phyloP scores from a whole-genome alignment of 1,139 yeast species.

The Yamadazyma diddensiae region DNA sequence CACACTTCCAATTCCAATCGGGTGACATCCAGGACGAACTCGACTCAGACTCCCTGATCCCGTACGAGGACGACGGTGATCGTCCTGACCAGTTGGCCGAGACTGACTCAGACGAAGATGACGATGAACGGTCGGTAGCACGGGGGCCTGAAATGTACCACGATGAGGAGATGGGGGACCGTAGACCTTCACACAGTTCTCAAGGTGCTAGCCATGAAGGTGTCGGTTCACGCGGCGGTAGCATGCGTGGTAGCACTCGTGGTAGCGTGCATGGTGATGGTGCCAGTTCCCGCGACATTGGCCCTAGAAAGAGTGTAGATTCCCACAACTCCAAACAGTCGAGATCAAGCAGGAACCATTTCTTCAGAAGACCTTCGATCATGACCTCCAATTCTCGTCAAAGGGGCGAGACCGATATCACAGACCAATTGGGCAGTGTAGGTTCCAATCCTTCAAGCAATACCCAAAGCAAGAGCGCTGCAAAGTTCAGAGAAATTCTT shows the following conservation, averaged over 20 bases:
- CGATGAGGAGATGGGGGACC: no score
- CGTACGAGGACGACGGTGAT: not conserved
- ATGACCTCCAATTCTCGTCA: slow-evolving; percentile 5
- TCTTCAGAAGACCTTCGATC: slow-evolving; percentile 14
- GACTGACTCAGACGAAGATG: slow-evolving; percentile 10
- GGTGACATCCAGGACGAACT: not conserved
- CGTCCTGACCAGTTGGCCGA: slow-evolving; percentile 11
- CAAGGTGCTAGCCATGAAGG: no score
- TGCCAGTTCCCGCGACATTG: not conserved
- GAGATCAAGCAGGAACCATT: slow-evolving; percentile 6
- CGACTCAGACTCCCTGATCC: slow-evolving; percentile 1
- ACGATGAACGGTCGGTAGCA: no score
- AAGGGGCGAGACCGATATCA: slow-evolving; percentile 17
- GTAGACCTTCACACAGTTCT: no score
- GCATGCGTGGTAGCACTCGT: no score
- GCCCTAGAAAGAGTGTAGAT: slow-evolving; percentile 4
- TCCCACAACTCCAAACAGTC: slow-evolving; percentile 6
- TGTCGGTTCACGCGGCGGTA: no score
- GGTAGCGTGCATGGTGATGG: no score
- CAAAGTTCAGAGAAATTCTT: slow-evolving; percentile 29
- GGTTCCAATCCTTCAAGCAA: slow-evolving; percentile 6
- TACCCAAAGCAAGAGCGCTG: slow-evolving; percentile 13
- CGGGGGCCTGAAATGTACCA: no score
- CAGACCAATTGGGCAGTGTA: slow-evolving; percentile 19
- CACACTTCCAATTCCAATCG: slow-evolving; percentile 9